Evolutionary conservation across 1,284 basidiomycete species (phyloP), one percentile per base, ranked within the genome.

Genomic region (Singerocomus inundabilis): DNA sequence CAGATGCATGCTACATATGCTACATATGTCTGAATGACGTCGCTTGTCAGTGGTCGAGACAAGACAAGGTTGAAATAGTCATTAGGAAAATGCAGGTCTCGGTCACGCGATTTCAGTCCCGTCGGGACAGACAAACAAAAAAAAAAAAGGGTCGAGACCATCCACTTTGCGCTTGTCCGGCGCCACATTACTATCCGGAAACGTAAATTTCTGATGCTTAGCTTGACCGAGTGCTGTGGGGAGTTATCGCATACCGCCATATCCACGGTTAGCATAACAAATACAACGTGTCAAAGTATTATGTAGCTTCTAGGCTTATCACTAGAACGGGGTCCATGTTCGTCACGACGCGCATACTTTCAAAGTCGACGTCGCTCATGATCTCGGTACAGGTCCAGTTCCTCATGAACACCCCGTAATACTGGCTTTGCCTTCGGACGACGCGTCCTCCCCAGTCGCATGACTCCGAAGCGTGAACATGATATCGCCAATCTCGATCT

Each of bases 401-500:
- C 9, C 3, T 46, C 21, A 40, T 6, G 45, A n/a, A 30, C 41
- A 40, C 7, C 31, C 24, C 25, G 43, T 39, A 26, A 41, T 40
- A 25, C 36, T 45, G 13, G 8, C 21, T 13, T 30, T 45, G 15
- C 26, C 40, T 21, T 29, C 25, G 0, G 30, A 52, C 24, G 45
- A 48, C 12, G 21, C 37, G 11, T 47, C 43, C 13, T 49, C 48
- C 4, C 35, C 33, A 37, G 40, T 38, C 8, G 8, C 5, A 29
- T 45, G 44, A 15, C 21, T 29, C 12, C 25, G 36, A 31, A 59
- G 46, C 32, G 51, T 28, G 34, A 62, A 66, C 7, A 39, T 64
- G 35, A 62, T 60, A 35, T 60, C 46, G 33, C 63, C 60, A 21
- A 62, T 59, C 30, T 39, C 51, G 7, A 62, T 42, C 44, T 37